Evolutionary conservation across 768 basidiomycete genomes (phyloP).

Genomic region (Pisolithus marmoratus): DNA sequence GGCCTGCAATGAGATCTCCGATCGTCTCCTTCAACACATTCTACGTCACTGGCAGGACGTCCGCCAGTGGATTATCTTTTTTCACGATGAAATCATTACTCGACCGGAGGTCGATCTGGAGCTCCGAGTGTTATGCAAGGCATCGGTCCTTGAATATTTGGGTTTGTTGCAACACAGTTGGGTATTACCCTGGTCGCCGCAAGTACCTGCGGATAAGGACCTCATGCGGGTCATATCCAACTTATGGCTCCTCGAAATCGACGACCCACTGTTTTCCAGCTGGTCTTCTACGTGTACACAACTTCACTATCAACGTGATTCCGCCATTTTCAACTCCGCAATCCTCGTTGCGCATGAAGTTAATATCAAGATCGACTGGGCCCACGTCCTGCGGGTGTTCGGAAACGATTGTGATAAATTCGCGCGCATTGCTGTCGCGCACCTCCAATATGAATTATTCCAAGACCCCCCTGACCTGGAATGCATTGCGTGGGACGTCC

Average conservation of each 20-base stretch:
- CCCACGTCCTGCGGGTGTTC: constrained; percentile 19
- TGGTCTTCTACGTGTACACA: constrained; percentile 10
- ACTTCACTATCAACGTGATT: constrained; percentile 20
- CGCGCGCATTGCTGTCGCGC: constrained; percentile 16
- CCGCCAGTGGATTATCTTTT: constrained; percentile 22
- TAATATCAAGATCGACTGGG: constrained; percentile 14
- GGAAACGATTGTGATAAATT: constrained; percentile 13
- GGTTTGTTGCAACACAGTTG: constrained; percentile 20
- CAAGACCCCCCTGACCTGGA: constrained; percentile 14
- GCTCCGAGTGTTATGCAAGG: constrained; percentile 18
- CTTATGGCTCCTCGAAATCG: constrained; percentile 23
- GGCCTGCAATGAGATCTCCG: constrained; percentile 7
- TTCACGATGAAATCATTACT: constrained; percentile 13
- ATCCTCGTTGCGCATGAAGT: constrained; percentile 23
- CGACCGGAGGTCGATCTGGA: constrained; percentile 1
- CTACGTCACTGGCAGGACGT: constrained; percentile 18
- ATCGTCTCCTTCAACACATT: constrained; percentile 12
- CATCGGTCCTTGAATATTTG: constrained; percentile 20
- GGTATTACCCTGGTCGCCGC: constrained; percentile 22
- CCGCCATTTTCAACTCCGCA: constrained; percentile 21
- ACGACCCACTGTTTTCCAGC: constrained; percentile 16
- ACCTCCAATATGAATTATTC: constrained; percentile 20
- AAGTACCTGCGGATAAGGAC: constrained; percentile 18
- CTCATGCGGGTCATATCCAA: constrained; percentile 24
- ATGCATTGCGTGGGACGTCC: constrained; percentile 26